phyloP scores from a whole-genome alignment of 1,284 basidiomycete genomes.

The Fomitopsis palustris region DNA sequence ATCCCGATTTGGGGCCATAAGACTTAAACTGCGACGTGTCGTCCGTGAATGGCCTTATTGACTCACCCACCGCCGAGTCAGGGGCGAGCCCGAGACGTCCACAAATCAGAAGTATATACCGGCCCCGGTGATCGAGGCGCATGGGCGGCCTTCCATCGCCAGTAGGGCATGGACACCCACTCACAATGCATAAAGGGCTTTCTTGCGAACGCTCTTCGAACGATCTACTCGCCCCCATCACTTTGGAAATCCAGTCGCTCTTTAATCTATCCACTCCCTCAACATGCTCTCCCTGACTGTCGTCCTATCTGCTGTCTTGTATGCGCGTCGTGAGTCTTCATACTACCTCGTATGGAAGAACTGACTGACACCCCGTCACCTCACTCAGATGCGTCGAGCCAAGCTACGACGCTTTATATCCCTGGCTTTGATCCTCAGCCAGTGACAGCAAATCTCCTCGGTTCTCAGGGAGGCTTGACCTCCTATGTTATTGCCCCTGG shows the following conservation, averaged over 20 bases:
- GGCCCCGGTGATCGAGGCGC: too few relatives aligned
- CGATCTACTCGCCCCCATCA: too few relatives aligned
- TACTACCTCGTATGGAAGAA: not conserved
- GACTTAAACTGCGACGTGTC: too few relatives aligned
- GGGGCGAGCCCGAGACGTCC: too few relatives aligned
- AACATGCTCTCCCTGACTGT: not conserved
- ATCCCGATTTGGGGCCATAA: too few relatives aligned
- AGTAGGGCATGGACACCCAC: too few relatives aligned
- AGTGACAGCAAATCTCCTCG: constrained; percentile 38
- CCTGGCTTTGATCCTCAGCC: constrained; percentile 44
- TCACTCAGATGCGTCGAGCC: constrained; percentile 18
- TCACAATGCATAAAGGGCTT: too few relatives aligned
- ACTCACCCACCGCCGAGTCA: too few relatives aligned
- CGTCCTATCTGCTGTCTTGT: not conserved
- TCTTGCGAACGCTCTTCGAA: too few relatives aligned
- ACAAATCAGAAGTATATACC: too few relatives aligned
- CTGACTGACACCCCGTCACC: not conserved
- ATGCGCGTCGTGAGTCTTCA: not conserved
- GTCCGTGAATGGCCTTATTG: too few relatives aligned
- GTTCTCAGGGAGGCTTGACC: constrained; percentile 32
- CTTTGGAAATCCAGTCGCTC: not conserved
- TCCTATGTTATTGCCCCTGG: constrained; percentile 40
- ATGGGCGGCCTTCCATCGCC: too few relatives aligned
- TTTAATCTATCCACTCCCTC: not conserved
- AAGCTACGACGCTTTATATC: constrained; percentile 36